Base-by-base conservation (phyloP, 495 filamentous ascomycete species). In the Chaetomidium leptoderma region DNA sequence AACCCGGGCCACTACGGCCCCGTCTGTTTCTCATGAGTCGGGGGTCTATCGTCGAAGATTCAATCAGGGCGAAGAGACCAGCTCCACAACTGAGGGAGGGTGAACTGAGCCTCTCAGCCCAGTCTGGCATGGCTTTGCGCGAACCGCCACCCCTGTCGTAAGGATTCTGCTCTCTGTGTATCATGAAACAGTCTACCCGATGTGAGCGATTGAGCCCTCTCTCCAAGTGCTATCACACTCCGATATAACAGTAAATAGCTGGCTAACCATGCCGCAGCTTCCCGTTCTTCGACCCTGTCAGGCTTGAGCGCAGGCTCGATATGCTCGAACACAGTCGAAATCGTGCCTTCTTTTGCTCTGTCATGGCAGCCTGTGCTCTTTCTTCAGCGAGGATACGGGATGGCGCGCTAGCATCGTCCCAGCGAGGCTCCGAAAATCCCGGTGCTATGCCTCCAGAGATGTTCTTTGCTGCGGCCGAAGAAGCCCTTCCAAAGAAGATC, bases 281-380 rank as follows among this genome's bases (percentile, higher is more conserved):
- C 52, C 78, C 78, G 2, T 59, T 80, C 8, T 81, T 81, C 59
- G 76, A 81, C 65, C 72, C 64, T 21, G 67, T 67, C 30, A 44
- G 71, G 71, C 40, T 49, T 14, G 46, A 72, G 3, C 65, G 68
- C 26, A 66, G 63, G 45, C 61, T 80, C 17, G 60, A 66, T 39
- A 64, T 65, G 43, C 56, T 70, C 24, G 73, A 78, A 26, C 69
- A 81, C 59, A 66, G 4, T n/a, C 56, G 60, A 26, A 71, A 76
- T 51, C 70, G 68, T 39, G 62, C 67, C 17, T 66, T 79, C 39
- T 80, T 80, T 66, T 76, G 75, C 19, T 73, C 71, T 2, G 66
- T 73, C 23, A 81, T 80, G 78, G 74, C 77, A 13, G 72, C 75
- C 10, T 80, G 78, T 47, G 72, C 78, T 24, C 66, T 80, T 51